Evolutionary conservation across 768 basidiomycete species (phyloP).

Genomic region (Lactarius sp.): DNA sequence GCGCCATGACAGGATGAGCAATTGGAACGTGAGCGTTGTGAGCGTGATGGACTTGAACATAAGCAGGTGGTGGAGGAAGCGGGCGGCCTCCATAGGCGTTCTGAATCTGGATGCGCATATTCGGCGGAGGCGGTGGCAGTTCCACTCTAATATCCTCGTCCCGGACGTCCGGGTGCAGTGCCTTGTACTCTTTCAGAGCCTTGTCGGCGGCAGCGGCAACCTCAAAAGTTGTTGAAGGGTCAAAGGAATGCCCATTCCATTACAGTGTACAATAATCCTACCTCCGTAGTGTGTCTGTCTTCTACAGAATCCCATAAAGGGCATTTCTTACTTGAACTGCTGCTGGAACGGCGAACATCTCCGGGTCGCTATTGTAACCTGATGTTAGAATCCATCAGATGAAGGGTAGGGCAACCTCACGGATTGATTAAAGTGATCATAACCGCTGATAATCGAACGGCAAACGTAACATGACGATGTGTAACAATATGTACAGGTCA

Average conservation of each 20-base stretch:
- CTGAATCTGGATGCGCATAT: neutral
- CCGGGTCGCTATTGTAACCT: constrained; percentile 10
- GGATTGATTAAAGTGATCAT: constrained; percentile 65
- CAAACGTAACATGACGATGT: constrained; percentile 85
- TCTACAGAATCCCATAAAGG: constrained; percentile 65
- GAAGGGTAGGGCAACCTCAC: constrained; percentile 23
- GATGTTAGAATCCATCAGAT: neutral
- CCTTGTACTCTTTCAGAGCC: constrained; percentile 59
- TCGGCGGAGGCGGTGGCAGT: constrained; percentile 36
- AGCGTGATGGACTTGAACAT: constrained; percentile 21
- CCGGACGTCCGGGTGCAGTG: constrained; percentile 57
- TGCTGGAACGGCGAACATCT: constrained; percentile 3
- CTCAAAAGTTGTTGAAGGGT: constrained; percentile 34
- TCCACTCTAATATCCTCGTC: constrained; percentile 62
- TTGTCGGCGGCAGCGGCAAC: constrained; percentile 63
- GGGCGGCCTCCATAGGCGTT: neutral
- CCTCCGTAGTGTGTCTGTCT: constrained; percentile 62
- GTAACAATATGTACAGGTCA: constrained; percentile 68
- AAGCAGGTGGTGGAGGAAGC: neutral
- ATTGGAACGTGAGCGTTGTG: constrained; percentile 15
- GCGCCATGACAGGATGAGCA: constrained; percentile 16
- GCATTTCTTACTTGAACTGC: constrained; percentile 44
- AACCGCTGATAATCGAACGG: constrained; percentile 63
- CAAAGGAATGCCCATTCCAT: neutral
- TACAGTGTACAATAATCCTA: constrained; percentile 27